phyloP scores from a whole-genome alignment of 2,329 filamentous ascomycete genomes.

The Penicillium janthinellum region DNA sequence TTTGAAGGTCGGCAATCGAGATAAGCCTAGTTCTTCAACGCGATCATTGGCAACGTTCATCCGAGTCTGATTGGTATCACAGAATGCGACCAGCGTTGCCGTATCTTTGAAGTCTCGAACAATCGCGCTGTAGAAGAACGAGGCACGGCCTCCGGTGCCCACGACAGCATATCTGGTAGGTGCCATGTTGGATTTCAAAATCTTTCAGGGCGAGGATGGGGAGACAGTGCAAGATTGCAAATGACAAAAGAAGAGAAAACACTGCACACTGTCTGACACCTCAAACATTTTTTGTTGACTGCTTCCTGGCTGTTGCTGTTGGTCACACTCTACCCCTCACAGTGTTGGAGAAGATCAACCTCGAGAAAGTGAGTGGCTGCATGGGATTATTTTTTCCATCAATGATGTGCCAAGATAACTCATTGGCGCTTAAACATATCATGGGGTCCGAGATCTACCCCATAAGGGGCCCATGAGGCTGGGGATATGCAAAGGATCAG shows the following conservation, averaged over 20 bases:
- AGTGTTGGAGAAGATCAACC: not conserved
- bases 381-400: not conserved
- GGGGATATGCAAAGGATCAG: not conserved
- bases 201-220: not conserved
- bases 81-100: constrained; percentile 20
- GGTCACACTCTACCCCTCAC: not conserved
- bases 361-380: not conserved
- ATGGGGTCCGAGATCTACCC: not conserved
- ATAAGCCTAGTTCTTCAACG: constrained; percentile 46
- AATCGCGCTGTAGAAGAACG: constrained; percentile 24
- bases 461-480: not conserved
- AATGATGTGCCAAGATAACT: not conserved
- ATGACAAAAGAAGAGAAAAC: not conserved
- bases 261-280: not conserved
- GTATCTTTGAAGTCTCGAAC: constrained; percentile 18
- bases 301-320: not conserved
- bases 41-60: constrained; percentile 22
- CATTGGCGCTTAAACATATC: no score
- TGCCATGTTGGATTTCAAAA: constrained; percentile 5
- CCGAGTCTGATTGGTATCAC: constrained; percentile 24
- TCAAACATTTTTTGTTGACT: not conserved
- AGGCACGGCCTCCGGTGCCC: constrained; percentile 30
- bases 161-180: constrained; percentile 31
- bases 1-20: constrained; percentile 55
- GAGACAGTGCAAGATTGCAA: not conserved